Evolutionary conservation across 139 green algal species (phyloP), one percentile per base, ranked within the genome.

Genomic region (Chlamydomonas sp.): DNA sequence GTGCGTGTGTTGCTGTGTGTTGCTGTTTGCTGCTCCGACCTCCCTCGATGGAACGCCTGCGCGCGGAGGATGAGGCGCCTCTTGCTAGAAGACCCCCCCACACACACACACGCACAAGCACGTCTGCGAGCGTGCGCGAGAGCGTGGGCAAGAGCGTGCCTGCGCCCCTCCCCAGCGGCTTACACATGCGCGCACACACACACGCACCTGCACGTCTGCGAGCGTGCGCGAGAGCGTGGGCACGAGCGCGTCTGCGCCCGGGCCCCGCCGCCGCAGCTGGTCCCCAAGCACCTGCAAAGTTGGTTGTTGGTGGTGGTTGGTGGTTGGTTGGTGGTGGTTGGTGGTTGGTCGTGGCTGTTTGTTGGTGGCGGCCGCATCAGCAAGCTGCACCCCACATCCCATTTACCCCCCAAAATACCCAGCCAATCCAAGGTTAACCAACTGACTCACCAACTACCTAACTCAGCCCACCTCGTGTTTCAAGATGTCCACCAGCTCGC

Each of bases 121-220:
- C 76, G 75, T 98, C 93, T n/a, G 86, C 86, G 64, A 96, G 81
- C 1, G 79, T 90, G 62, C 89, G 79, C 2, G 48, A 36, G 59
- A 97, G 76, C 22, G 86, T 85, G 1, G 92, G 90, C 57, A 81
- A 73, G 75, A 97, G 80, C 26, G 86, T 83, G 30, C 90, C 85
- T 22, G 79, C 79, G 8, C 85, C 80, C 0, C 85, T 64, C 5
- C 84, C 87, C 0, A 81, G 70, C 29, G 83, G 69, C 1, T n/a
- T n/a, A n/a, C n/a, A n/a, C n/a, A n/a, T n/a, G n/a, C n/a, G n/a
- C n/a, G n/a, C n/a, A n/a, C n/a, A n/a, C n/a, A n/a, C n/a, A n/a
- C n/a, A n/a, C n/a, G n/a, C n/a, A 90, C 85, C 74, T 97, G 93
- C 31, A 96, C 76, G 75, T 98, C 93, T n/a, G 86, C 86, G 64